A percentile compares a stretch with the other conserved stretches of the same genome.
Conservation (phyloP, 176 grass and related monocot species). For the Avena insularis region DNA sequence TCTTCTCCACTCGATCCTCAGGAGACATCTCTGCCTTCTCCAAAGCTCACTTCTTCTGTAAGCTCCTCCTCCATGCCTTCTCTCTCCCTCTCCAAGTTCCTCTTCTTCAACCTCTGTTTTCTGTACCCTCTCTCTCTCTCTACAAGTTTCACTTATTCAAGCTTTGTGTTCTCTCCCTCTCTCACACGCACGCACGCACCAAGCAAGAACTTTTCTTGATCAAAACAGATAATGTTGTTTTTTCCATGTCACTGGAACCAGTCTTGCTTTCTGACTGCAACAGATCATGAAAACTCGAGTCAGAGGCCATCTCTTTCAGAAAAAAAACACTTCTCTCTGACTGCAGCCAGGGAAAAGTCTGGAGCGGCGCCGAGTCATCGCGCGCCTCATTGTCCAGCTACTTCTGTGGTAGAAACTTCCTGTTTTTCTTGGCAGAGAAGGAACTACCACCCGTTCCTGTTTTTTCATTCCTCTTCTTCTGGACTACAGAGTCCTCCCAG, state of each 20-base stretch:
- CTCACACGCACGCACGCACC: not conserved
- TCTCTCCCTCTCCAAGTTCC: not conserved
- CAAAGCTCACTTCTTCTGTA: constrained; percentile 18
- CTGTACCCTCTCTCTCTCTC: no score
- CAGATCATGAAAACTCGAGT: constrained; percentile 2
- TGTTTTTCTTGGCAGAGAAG: constrained; percentile 9
- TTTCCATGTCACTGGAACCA: not conserved
- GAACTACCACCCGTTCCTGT: not conserved
- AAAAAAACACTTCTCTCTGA: not conserved
- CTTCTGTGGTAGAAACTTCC: not conserved
- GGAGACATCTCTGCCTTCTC: constrained; percentile 17
- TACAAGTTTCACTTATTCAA: not conserved
- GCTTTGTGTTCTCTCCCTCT: not conserved
- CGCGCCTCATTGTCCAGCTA: not conserved
- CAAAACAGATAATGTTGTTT: not conserved
- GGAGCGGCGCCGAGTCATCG: not conserved
- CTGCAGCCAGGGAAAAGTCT: not conserved
- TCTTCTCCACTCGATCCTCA: not conserved
- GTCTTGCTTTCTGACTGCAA: not conserved
- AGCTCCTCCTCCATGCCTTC: not conserved
- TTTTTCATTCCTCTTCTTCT: not conserved
- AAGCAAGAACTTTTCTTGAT: constrained; percentile 2
- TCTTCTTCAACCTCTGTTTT: not conserved
- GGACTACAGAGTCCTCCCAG: not conserved
- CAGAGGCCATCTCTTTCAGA: not conserved